Percentiles rank a stretch among this genome's conserved stretches.
Conservation (phyloP, 2,329 filamentous ascomycete species). For the Sporothrix protearum region DNA sequence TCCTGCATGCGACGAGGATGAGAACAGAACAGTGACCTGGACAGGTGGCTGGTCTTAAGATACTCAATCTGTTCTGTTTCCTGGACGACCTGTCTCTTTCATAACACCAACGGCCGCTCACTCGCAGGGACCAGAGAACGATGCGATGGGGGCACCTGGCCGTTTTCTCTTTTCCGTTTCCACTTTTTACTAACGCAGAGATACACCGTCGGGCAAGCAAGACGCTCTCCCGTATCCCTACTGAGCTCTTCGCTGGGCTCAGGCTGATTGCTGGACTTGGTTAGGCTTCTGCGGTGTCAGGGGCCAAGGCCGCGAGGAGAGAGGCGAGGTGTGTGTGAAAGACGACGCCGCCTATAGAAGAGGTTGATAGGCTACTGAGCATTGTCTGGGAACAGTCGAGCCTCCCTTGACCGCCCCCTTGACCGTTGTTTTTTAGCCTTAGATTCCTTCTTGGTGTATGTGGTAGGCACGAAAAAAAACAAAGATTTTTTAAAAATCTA, state of each 20-base stretch:
- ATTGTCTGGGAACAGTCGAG: not conserved
- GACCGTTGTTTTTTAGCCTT: too few relatives aligned
- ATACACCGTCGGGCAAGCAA: not conserved
- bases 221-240: too few relatives aligned
- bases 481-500: not conserved
- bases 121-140: not conserved
- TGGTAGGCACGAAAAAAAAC: too few relatives aligned
- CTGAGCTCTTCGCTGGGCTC: not conserved
- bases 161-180: not conserved
- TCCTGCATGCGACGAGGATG: not conserved
- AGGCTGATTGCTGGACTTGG: not conserved
- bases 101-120: not conserved
- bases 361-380: not conserved
- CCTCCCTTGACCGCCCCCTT: too few relatives aligned
- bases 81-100: not conserved
- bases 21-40: not conserved
- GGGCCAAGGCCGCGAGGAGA: not conserved
- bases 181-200: not conserved
- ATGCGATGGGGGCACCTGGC: not conserved
- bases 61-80: not conserved
- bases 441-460: not conserved
- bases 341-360: not conserved
- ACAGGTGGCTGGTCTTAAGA: not conserved
- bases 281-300: not conserved
- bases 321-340: not conserved